Evolutionary conservation across 768 basidiomycete genomes (phyloP), one percentile per base, ranked within the genome.

Genomic region (Boletus vermiculosoides): DNA sequence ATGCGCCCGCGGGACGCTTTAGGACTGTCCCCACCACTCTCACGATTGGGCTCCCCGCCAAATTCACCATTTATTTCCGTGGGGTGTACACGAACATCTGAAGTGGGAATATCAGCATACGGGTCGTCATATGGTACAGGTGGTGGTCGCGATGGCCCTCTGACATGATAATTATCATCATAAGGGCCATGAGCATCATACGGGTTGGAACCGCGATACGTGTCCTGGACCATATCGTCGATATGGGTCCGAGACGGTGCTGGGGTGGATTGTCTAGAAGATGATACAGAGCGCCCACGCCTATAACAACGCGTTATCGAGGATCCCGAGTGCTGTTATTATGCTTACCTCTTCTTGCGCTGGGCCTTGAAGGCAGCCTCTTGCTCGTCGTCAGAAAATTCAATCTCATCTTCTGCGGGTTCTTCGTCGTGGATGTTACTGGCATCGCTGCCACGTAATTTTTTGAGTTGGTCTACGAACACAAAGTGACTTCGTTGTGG

Each of bases 401-500:
- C 96, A 31, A 92, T 66, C 67, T 98, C 96, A 54, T 92, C 83
- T 20, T 92, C 94, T 2, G 78, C 90, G 3, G 92, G 87, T 69
- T 98, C 96, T 72, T 98, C 96, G 67, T 98, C 96, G 62, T 94
- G 85, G 11, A 94, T 79, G 67, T 98, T 98, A 66, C 90, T 93
- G 22, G 96, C 96, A 63, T 98, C 96, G 61, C 91, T 94, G 41
- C 95, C 96, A 67, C 87, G 94, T 59, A 84, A 69, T 18, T 74
- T 78, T 57, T 82, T 81, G 45, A 98, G 80, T 45, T 86, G 82
- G 37, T 80, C 78, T 45, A 94, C 79, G 69, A 91, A 94, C 50
- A 98, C 88, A 67, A 94, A 95, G 42, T 82, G 80, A 71, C 94
- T 94, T 41, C 84, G 84, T 40, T 79, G 76, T 2, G 91, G 88